Evolutionary conservation across 1,139 yeast genomes (phyloP).

Genomic region (Yamadazyma diddensiae): DNA sequence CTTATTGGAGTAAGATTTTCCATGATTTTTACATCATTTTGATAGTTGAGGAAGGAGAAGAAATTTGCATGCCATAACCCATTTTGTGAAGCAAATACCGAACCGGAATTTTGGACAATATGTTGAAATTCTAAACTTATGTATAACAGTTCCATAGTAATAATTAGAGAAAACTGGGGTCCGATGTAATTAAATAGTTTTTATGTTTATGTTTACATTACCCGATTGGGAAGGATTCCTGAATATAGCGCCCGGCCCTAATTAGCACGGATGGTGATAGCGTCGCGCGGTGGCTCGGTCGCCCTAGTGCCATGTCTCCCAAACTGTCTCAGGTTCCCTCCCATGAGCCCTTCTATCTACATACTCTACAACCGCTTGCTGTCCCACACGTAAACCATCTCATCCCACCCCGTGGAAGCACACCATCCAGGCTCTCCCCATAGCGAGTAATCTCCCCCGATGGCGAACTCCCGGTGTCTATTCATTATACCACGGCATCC

Average conservation of each 20-base stretch:
- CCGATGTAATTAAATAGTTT: slow-evolving; percentile 1
- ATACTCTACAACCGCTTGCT: slow-evolving; percentile 37
- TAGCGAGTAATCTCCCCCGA: slow-evolving; percentile 93
- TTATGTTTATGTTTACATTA: slow-evolving; percentile 10
- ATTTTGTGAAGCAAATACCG: slow-evolving; percentile 25
- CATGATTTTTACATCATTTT: slow-evolving; percentile 16
- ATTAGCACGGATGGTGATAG: too few relatives aligned
- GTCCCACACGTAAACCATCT: slow-evolving; percentile 91
- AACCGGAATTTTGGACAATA: slow-evolving; percentile 10
- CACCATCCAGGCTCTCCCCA: slow-evolving; percentile 98
- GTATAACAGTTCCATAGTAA: slow-evolving; percentile 13
- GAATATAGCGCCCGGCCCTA: too few relatives aligned
- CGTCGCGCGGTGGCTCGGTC: neutral
- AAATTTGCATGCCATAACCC: slow-evolving; percentile 30
- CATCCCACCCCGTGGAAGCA: slow-evolving; percentile 96
- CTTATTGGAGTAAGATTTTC: slow-evolving; percentile 27
- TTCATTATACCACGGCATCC: slow-evolving; percentile 58
- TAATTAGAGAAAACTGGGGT: neutral
- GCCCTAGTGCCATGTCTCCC: neutral
- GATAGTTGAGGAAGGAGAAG: slow-evolving; percentile 9
- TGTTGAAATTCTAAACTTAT: slow-evolving; percentile 15
- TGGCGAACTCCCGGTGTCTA: slow-evolving; percentile 81
- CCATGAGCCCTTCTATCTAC: neutral
- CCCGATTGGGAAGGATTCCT: slow-evolving; percentile 11
- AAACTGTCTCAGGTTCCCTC: neutral